Conservation (phyloP, 2,329 filamentous ascomycete genomes). For the Periconia macrospinosa region DNA sequence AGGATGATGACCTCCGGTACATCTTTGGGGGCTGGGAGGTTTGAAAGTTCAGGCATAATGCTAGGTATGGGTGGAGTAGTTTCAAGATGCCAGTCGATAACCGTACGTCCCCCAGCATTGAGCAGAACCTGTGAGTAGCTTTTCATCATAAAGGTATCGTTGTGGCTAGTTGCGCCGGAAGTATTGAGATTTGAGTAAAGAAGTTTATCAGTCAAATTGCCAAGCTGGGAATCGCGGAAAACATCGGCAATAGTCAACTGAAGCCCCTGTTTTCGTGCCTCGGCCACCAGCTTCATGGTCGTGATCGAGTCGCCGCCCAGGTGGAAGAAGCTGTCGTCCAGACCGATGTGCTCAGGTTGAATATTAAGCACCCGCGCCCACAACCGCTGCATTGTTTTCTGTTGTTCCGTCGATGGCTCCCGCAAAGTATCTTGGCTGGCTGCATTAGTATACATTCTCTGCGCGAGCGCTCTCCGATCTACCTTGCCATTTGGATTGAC, state of each 20-base stretch:
- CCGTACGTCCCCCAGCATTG: too few species aligned
- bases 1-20: too few species aligned
- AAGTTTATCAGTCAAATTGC: too few species aligned
- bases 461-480: constrained; percentile 4
- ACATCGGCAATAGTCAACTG: background rate
- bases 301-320: constrained; percentile 1
- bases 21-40: too few species aligned
- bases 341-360: background rate
- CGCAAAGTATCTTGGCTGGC: background rate
- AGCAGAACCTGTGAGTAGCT: too few species aligned
- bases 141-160: too few species aligned
- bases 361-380: background rate
- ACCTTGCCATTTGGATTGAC: constrained; percentile 6
- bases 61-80: too few species aligned
- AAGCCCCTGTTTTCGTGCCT: background rate
- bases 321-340: constrained; percentile 45
- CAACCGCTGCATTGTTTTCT: background rate
- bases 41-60: too few species aligned
- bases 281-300: constrained; percentile 5
- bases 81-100: too few species aligned
- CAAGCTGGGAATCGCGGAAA: background rate
- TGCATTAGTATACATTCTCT: background rate
- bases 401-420: background rate
- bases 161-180: too few species aligned
- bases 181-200: too few species aligned